phyloP scores from a whole-genome alignment of 2,329 filamentous ascomycete genomes.

The Talaromyces sp. region DNA sequence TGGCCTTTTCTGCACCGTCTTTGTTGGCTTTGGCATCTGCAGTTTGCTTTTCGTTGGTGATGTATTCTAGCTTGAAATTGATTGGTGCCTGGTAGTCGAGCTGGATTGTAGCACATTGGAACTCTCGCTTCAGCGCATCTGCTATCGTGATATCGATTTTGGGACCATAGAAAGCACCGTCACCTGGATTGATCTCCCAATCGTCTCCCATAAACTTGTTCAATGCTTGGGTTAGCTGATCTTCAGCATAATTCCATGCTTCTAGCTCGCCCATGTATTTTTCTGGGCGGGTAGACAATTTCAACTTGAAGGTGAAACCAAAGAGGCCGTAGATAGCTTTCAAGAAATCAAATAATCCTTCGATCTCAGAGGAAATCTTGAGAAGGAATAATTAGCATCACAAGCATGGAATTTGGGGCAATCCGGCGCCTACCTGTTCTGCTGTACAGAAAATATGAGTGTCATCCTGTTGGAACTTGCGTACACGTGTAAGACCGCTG shows the following conservation, averaged over 20 bases:
- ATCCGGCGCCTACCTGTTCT: conserved; percentile 56
- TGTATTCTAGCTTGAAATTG: conserved; percentile 85
- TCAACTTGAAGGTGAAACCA: conserved; percentile 88
- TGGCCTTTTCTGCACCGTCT: conserved; percentile 31
- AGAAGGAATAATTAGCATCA: conserved; percentile 2
- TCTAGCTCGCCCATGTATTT: conserved; percentile 82
- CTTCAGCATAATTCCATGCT: conserved; percentile 87
- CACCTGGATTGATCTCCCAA: conserved; percentile 91
- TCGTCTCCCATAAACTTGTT: conserved; percentile 70
- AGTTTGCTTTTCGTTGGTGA: conserved; percentile 61
- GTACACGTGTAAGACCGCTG: conserved; percentile 83
- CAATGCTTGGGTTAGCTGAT: conserved; percentile 72
- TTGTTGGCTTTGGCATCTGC: conserved; percentile 20
- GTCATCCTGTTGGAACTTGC: conserved; percentile 94
- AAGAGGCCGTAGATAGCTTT: conserved; percentile 75
- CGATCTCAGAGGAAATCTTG: conserved; percentile 68
- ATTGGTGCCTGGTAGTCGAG: conserved; percentile 82
- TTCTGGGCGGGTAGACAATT: conserved; percentile 86
- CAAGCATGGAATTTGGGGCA: not conserved
- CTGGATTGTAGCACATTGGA: conserved; percentile 91
- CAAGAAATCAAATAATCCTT: conserved; percentile 83
- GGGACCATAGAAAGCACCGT: conserved; percentile 96
- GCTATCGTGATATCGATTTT: conserved; percentile 97
- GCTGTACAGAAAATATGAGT: conserved; percentile 92
- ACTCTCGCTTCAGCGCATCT: conserved; percentile 79